Evolutionary conservation across 306 rosid genomes (phyloP).

Genomic region (Astragalus membranaceus): DNA sequence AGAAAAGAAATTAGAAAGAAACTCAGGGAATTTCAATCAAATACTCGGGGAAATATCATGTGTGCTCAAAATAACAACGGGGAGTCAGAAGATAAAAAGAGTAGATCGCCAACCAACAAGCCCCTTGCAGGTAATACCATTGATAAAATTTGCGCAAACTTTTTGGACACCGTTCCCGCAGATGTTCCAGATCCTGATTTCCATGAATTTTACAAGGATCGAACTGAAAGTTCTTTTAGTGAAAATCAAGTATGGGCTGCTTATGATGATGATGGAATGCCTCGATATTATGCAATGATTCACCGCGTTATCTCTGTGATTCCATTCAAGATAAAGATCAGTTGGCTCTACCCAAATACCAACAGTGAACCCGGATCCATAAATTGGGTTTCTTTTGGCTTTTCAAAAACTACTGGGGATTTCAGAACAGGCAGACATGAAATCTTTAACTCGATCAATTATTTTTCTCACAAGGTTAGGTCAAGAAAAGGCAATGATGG

Average conservation of each 20-base stretch:
- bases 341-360: constrained; percentile 69
- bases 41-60: background rate
- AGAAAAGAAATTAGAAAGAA: constrained; percentile 51
- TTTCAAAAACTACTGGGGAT: constrained; percentile 68
- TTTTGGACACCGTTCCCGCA: constrained; percentile 37
- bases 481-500: constrained; percentile 62
- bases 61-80: constrained; percentile 10
- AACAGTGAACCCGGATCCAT: constrained; percentile 49
- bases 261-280: constrained; percentile 87
- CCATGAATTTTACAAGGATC: constrained; percentile 67
- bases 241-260: constrained; percentile 83
- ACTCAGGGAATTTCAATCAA: constrained; percentile 37
- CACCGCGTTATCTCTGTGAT: constrained; percentile 43
- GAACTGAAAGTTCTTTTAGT: constrained; percentile 59
- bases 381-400: constrained; percentile 65
- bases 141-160: background rate
- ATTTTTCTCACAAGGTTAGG: constrained; percentile 75
- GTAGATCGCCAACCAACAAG: background rate
- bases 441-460: constrained; percentile 41
- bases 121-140: constrained; percentile 4
- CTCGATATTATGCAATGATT: constrained; percentile 74
- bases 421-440: constrained; percentile 57
- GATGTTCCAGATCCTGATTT: constrained; percentile 83
- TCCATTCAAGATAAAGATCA: constrained; percentile 62
- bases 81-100: constrained; percentile 13